Base-by-base conservation (phyloP, 257 asterid genomes). In the Gardenia jasminoides region DNA sequence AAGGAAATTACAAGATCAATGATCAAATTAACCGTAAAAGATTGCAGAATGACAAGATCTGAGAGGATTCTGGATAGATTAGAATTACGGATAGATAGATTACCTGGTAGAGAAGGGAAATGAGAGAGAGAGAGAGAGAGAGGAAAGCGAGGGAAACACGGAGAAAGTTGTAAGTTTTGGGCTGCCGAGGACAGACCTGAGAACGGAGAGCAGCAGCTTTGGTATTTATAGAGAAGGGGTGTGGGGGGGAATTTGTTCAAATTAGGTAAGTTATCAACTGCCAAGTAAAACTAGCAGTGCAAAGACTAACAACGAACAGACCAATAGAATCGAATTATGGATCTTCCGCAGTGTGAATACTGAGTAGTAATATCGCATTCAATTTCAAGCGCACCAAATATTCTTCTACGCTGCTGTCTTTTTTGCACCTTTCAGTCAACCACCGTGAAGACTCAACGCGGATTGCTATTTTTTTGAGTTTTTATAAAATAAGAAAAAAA, bases 11-110 rank as follows among this genome's bases (percentile, higher is more conserved):
- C 56, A 19, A 70, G 20, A 43, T 24, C 54, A 30, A 48, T 7
- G 30, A 59, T 22, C 24, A 20, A 1, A 70, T 4, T 22, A n/a
- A 12, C 24, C 0, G 16, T 13, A 46, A 26, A 11, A 26, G n/a
- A 44, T 70, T 24, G 31, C 52, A 70, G 75, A 7, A 22, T n/a
- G 39, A 13, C 33, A 75, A 62, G 72, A 75, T 75, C 79, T 75
- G 33, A 71, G 36, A 70, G n/a, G 52, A 20, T 10, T 61, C 26
- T 61, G 10, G 36, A 22, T 56, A 7, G 26, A 56, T 22, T 36
- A 36, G 39, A 36, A 36, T 36, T 36, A 36, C 39, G 39, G 28
- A 56, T n/a, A 24, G 8, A 52, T 15, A 54, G 28, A 17, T 52
- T 26, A 61, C 33, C 67, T 62, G 67, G 67, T 13, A 26, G 6